Evolutionary conservation across 2,329 filamentous ascomycete species (phyloP), one percentile per base, ranked within the genome.

Genomic region (Talaromyces sp.): DNA sequence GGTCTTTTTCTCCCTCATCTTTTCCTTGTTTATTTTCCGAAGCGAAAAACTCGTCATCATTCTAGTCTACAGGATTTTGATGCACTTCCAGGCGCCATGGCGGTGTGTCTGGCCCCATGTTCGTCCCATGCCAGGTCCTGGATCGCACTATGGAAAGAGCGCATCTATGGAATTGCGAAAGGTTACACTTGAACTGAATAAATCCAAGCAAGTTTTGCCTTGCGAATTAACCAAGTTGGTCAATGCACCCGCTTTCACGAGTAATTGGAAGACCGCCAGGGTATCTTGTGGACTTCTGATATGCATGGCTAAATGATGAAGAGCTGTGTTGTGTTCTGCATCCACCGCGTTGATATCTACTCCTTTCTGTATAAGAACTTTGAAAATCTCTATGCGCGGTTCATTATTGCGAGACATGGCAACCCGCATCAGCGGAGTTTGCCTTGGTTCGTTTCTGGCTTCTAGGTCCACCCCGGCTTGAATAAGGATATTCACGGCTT

Each of bases 241-340:
- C 54, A 57, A 57, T n/a, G 33, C 54, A 39, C 54, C 54, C 10
- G 33, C 54, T 57, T 57, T 57, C 54, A 57, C 33, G 10, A 57
- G 54, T 39, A 57, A 57, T 39, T 57, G 33, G 33, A 57, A 57
- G 54, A 57, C 33, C 3, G 1, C 15, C 33, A 57, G 6, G 22
- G 3, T 37, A 25, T 39, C 54, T 33, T 0, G 54, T 2, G 33
- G 4, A 17, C 54, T 57, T 15, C 0, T 25, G 17, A 39, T 25
- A 57, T 39, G 54, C 54, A 57, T 57, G 10, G 54, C 54, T 22
- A 57, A 57, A 39, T 57, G 33, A 39, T 57, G 54, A 15, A 57
- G 54, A 2, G 54, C 33, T 39, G 54, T 57, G 3, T 57, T 57
- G 0, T 25, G 33, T 57, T 57, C 54, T 2, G 5, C 22, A 33